Evolutionary conservation across 805 yeast genomes (phyloP), one percentile per base, ranked within the genome.

Genomic region (Lachancea fermentati): DNA sequence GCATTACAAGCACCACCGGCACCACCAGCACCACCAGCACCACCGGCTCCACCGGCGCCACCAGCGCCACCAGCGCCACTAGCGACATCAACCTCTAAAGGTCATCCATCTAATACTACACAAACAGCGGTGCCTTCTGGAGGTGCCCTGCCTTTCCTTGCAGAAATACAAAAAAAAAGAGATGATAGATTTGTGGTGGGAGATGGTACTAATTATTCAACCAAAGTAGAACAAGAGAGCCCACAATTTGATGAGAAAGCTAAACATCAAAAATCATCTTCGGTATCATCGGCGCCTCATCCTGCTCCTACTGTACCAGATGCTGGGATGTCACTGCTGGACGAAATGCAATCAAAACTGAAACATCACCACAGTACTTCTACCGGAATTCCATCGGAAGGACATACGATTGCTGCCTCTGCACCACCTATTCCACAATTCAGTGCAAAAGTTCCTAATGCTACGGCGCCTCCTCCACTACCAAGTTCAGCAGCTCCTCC

Each of bases 101-200:
- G 30, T 8, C 26, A 22, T 7, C 9, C 38, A 45, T 31, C 39
- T 46, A 22, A 11, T 22, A 22, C 9, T 22, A 22, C n/a, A n/a
- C n/a, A 22, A 7, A 7, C 32, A 12, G 32, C 32, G 7, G 34
- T 43, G 36, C 46, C 61, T 41, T 44, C 59, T 30, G 52, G 57
- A 8, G 73, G 71, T 2, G 69, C 73, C 1, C 52, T 73, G 13
- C 78, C 79, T 3, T 73, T 74, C 51, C 58, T 75, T 9, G 69
- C 73, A 3, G 73, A 75, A 44, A 74, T 75, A 39, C 73, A 72
- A 49, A 68, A 65, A 25, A 68, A 69, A 45, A 62, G 79, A 45
- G 73, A 69, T 42, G 76, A 72, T 13, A 49, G 67, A 18, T 63
- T 63, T 50, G 74, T 68, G 28, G 69, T 71, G n/a, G 72, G 65